These are phyloP conservation scores for Saccharomyces pastorianus DNA, from an alignment of 1,139 yeast species.

Conservation along the genomic window DNA sequence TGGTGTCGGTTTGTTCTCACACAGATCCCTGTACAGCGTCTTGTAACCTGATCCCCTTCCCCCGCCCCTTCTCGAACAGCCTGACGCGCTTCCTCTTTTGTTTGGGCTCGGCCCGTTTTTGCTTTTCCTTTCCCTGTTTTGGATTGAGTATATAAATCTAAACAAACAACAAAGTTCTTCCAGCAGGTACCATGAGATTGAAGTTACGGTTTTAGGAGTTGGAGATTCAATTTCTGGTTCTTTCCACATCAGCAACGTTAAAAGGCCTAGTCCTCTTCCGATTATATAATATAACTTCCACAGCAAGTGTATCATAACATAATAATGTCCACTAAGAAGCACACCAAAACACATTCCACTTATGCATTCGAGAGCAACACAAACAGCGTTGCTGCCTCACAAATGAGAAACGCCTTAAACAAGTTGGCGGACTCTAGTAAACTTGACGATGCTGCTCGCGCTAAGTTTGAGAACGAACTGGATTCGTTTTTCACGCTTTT, in stretches of 20 bases:
- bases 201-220: not conserved
- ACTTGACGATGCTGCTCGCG: conserved; percentile 49
- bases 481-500: conserved; percentile 89
- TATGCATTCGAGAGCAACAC: conserved; percentile 93
- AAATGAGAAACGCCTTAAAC: conserved; percentile 94
- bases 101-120: not conserved
- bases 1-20: not conserved
- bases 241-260: not conserved
- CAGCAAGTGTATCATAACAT: not conserved
- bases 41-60: not conserved
- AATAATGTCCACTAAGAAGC: conserved; percentile 41
- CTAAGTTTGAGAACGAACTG: conserved; percentile 80
- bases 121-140: not conserved
- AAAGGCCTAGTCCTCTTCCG: not conserved
- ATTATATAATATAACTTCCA: not conserved
- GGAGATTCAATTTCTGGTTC: not conserved
- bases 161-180: not conserved
- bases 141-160: not conserved
- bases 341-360: conserved; percentile 56
- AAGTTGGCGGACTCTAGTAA: conserved; percentile 71
- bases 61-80: not conserved
- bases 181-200: not conserved
- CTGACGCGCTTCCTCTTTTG: not conserved
- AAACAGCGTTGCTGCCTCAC: conserved; percentile 92
- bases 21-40: not conserved